Evolutionary conservation across 2,329 filamentous ascomycete genomes (phyloP).

Genomic region (Cercospora sp.): DNA sequence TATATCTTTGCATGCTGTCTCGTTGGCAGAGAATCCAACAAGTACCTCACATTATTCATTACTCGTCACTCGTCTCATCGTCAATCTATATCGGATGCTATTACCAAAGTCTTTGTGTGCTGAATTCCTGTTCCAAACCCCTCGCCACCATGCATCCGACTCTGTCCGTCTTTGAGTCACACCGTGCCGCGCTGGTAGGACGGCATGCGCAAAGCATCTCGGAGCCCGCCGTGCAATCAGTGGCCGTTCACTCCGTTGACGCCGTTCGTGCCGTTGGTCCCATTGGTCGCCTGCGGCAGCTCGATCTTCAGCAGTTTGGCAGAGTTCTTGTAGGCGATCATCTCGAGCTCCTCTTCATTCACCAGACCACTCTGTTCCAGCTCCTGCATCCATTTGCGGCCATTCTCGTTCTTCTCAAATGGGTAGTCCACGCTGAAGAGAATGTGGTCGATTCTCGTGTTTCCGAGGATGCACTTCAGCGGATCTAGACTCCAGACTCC

Average conservation of each 20-base stretch:
- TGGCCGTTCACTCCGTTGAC: slow-evolving; percentile 2
- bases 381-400: slow-evolving; percentile 52
- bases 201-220: not conserved
- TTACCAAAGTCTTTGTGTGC: not conserved
- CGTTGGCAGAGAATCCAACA: no score
- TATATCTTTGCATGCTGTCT: not conserved
- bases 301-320: slow-evolving; percentile 48
- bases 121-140: not conserved
- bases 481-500: slow-evolving; percentile 57
- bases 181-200: not conserved
- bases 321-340: slow-evolving; percentile 54
- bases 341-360: slow-evolving; percentile 50
- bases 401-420: slow-evolving; percentile 54
- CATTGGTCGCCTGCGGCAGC: slow-evolving; percentile 26
- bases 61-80: slow-evolving; percentile 5
- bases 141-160: not conserved
- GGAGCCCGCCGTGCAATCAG: not conserved
- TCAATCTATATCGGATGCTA: not conserved
- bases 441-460: slow-evolving; percentile 49
- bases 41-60: not conserved
- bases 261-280: slow-evolving; percentile 4
- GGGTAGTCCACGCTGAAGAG: slow-evolving; percentile 63
- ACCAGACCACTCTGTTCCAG: slow-evolving; percentile 55
- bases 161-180: not conserved
- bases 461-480: slow-evolving; percentile 45